Percentiles rank a stretch among this genome's conserved stretches.
phyloP scores from a whole-genome alignment of 2,329 filamentous ascomycete genomes.

The Furcasterigmium sp. region DNA sequence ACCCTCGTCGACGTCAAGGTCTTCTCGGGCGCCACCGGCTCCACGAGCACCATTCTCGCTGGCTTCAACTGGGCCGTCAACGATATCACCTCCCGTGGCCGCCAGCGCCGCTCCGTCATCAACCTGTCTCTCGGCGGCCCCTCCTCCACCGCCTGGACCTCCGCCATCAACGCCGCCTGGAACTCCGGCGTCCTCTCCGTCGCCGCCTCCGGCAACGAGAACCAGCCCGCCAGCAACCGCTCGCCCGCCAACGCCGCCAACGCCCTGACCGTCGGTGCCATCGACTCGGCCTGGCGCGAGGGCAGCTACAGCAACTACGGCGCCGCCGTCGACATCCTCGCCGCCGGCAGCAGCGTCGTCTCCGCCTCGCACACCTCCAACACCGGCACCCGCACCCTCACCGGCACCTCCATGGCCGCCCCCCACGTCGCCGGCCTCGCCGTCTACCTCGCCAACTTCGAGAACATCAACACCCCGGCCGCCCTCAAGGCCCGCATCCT shows the following conservation, averaged over 20 bases:
- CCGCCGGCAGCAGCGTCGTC: slow-evolving; percentile 27
- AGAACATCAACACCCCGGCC: slow-evolving; percentile 29
- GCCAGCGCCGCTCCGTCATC: slow-evolving; percentile 28
- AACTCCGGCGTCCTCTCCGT: slow-evolving; percentile 42
- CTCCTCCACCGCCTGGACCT: slow-evolving; percentile 41
- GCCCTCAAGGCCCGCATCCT: slow-evolving; percentile 42
- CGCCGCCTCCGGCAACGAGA: slow-evolving; percentile 49
- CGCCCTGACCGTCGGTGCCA: slow-evolving; percentile 49
- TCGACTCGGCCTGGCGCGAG: slow-evolving; percentile 29
- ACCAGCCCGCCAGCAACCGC: slow-evolving; percentile 24
- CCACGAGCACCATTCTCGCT: slow-evolving; percentile 21
- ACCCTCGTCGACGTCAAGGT: slow-evolving; percentile 41
- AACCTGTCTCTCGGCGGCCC: slow-evolving; percentile 41
- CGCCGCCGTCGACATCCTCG: slow-evolving; percentile 23
- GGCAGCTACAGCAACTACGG: slow-evolving; percentile 49
- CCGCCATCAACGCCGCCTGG: slow-evolving; percentile 40
- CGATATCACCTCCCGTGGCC: slow-evolving; percentile 22
- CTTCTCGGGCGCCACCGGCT: slow-evolving; percentile 25
- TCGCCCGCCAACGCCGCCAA: slow-evolving; percentile 42
- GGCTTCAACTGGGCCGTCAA: slow-evolving; percentile 28
- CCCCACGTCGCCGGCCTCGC: slow-evolving; percentile 14
- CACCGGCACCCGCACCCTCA: slow-evolving; percentile 49
- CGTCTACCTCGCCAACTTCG: slow-evolving; percentile 24
- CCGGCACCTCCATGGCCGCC: slow-evolving; percentile 31
- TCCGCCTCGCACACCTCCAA: slow-evolving; percentile 25